Evolutionary conservation across 192 early-diverging fungal species (phyloP), one percentile per base, ranked within the genome.

Genomic region (Powellomyces hirtus): DNA sequence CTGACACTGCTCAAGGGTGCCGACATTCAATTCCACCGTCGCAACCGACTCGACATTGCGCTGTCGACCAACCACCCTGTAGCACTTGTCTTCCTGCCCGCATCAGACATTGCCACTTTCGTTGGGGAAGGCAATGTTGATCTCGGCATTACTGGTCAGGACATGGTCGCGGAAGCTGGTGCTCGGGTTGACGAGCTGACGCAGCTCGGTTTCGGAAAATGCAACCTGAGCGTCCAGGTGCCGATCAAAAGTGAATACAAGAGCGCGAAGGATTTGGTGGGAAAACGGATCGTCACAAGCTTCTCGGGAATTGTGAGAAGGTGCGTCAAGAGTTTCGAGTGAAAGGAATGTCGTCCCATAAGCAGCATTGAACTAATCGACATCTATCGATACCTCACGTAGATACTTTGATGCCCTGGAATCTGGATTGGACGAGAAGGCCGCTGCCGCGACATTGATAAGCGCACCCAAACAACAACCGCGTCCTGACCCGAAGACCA

Each of bases 71-170:
- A 98, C 79, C 81, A 94, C 56, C 95, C 96, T 13, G 82, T 99
- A 4, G 95, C 96, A 4, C 78, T 99, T 38, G 88, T 99, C 30
- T 99, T 99, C 72, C 75, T 99, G 37, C 94, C 94, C 1, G 97
- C 96, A 4, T 89, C 91, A 10, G 95, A 99, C 74, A 99, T 99
- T 69, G 89, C 94, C 50, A 91, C 96, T 49, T 99, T 91, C 68
- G 93, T 99, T 37, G 96, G 87, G 42, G 90, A 93, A 45, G 97
- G 97, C 29, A 93, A 94, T 74, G 91, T 98, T 13, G 97, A 99
- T 74, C 64, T 99, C 46, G 97, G 97, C 7, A 97, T 99, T 59
- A 97, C 96, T 5, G 97, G 97, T 14, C 86, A 95, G 74, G 96
- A 98, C 73, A 96, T 98, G 84, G 87, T 96, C 26, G 86, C 88